Base-by-base conservation (phyloP, 2,329 filamentous ascomycete genomes). In the Epichloe sylvatica region DNA sequence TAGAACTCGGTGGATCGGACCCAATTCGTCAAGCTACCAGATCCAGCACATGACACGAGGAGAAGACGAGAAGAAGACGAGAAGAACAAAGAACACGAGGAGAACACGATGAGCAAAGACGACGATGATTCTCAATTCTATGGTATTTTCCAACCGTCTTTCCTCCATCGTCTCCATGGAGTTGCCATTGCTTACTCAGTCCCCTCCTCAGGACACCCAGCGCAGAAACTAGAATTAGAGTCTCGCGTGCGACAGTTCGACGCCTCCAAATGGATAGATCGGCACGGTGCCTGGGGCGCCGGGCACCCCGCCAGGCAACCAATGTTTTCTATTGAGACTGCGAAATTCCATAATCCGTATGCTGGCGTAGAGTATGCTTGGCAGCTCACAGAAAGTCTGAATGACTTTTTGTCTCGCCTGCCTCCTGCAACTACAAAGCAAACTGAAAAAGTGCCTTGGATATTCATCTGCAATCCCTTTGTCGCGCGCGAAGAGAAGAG, bases 381-480 rank as follows among this genome's bases (percentile, higher is more conserved):
- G 70, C 83, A 84, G 61, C 70, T 81, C 30, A 68, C 68, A 1
- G 85, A 90, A 60, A 75, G 75, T 0, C 66, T 84, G 1, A 64
- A 76, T 7, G 73, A 75, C 1, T 94, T 94, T 57, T 65, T 92
- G 2, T 52, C 67, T 8, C 79, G 86, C 8, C 70, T 90, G 0
- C 83, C 83, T 0, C 85, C 87, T 0, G 73, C 75, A 3, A 82
- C 75, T 1, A 85, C 81, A 1, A 64, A 70, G 2, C 62, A 66
- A 3, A 65, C 63, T 1, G 58, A 58, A 0, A 56, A 67, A 0
- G 70, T 74, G 3, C 75, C 75, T 0, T 92, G 86, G 84, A 86
- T 94, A 45, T 88, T 76, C 69, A 76, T 85, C 40, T 75, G 74
- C 47, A 87, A 87, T 61, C 83, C 83, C 0, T 75, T 75, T 58